Base-by-base conservation (phyloP, 108 stramenopile genomes). In the Pseudonitzschia delicatissima region DNA sequence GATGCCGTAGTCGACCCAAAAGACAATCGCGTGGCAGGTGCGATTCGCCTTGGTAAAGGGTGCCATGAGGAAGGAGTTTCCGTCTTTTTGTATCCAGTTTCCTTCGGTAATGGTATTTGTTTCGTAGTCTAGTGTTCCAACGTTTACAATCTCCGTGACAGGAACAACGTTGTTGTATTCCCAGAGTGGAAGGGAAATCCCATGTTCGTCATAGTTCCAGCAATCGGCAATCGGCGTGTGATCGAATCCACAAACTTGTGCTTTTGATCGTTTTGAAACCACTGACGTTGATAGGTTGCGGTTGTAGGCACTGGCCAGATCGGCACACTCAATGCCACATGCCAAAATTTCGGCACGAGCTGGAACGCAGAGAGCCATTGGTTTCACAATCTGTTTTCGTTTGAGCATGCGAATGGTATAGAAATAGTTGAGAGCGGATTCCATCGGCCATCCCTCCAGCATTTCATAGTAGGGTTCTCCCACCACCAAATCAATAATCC, bases 401-500 rank as follows among this genome's bases (percentile, higher is more conserved):
- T 77, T 82, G 57, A 88, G 52, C 18, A 76, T 65, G 1, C 78
- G 67, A 1, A 88, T 53, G 4, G 79, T 66, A 73, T 89, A 79
- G 62, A 71, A 86, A 68, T 76, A 91, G 39, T 93, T 88, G 13
- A 90, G 50, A 6, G 89, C 89, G 71, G 85, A 85, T 52, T 85
- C 77, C 21, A 90, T 50, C 53, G 80, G 80, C 87, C 87, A 91
- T n/a, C 86, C 88, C 59, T 87, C 83, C 57, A 82, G 57, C 31
- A 84, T 69, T 73, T 88, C 82, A 60, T 85, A 93, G 63, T 89
- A 90, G 17, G 91, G 91, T 50, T 93, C 92, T 6, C 81, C 88
- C 9, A 87, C 70, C 3, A 93, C 82, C 32, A 93, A 67, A 35
- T 86, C 71, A 0, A 78, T 75, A 18, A 33, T 25, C 0, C 77